Evolutionary conservation across 2,329 filamentous ascomycete species (phyloP), one percentile per base, ranked within the genome.

Genomic region (Trichoderma harzianum): DNA sequence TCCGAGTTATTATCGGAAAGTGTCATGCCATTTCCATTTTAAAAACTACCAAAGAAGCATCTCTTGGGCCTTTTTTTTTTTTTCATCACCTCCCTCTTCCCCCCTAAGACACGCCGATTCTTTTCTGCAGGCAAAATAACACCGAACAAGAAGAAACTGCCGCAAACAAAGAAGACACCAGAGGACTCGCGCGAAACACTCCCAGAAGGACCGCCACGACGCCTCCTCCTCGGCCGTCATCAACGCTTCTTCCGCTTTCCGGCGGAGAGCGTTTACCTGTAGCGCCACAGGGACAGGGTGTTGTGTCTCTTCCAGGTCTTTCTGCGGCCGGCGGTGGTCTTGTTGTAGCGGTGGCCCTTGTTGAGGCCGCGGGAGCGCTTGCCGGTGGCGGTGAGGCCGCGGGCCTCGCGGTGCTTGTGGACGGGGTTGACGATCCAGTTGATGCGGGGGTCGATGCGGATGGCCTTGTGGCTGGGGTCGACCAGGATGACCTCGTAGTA

Each of bases 291-390:
- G 82, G 93, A 97, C 84, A 97, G 92, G 86, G 95, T 99, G 93
- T 99, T 99, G 90, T 97, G 94, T 85, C 93, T 91, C 93, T 97
- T 97, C 97, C 96, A 99, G 85, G 95, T 99, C 94, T 99, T 98
- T 90, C 97, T 95, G 86, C 96, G 91, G 82, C 96, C 96, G 80
- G 94, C 93, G 79, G 89, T 89, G 86, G 96, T 99, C 90, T 99
- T 97, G 94, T 95, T 97, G 94, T 93, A 99, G 83, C 92, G 91
- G 88, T 98, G 95, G 81, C 96, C 96, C 91, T 97, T 97, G 92
- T 96, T 96, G 88, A 99, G 92, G 88, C 97, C 96, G 86, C 96
- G 94, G 82, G 94, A 97, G 89, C 97, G 97, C 95, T 99, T 99
- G 91, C 96, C 96, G 78, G 95, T 98, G 82, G 95, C 92, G 80